Base-by-base conservation (phyloP, 75 land plant species). In the Gnetum montanum region DNA sequence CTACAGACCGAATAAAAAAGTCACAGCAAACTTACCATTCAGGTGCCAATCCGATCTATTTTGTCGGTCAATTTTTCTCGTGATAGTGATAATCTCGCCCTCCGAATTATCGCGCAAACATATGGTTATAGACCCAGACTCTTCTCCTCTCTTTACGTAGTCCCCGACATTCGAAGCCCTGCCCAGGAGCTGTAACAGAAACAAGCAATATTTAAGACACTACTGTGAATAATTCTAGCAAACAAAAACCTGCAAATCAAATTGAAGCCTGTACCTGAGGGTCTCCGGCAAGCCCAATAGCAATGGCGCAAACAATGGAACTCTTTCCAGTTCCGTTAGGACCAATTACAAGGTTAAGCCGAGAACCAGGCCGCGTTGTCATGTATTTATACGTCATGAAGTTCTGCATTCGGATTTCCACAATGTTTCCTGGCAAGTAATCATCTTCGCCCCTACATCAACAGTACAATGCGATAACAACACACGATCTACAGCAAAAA, bases 251-350 rank as follows among this genome's bases (percentile, higher is more conserved):
- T n/a, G n/a, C n/a, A n/a, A n/a, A n/a, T n/a, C n/a, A n/a, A n/a
- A n/a, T n/a, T n/a, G n/a, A n/a, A n/a, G n/a, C n/a, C n/a, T 58
- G 26, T 41, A 89, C 98, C 87, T 83, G 90, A 25, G 98, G 96
- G 58, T 93, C 96, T 20, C 98, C 98, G 22, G 84, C 84, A 40
- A 93, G 90, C 7, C 90, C 96, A 43, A 93, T 82, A 22, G 90
- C 96, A 58, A 93, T 89, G 31, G 98, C 98, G 58, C 98, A 93
- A 28, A 93, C 96, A 27, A 93, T 62, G 23, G 98, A 93, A 73
- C 98, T 93, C 61, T 93, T 93, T 1, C 98, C 98, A 6, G 96
- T 85, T 8, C 98, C 98, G 62, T 93, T 93, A 2, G 98, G 98
- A 4, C 98, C 98, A 56, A 89, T 82, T 18, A 93, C 91, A 34